Percentiles rank a stretch among this genome's conserved stretches.
Conservation (phyloP, 352 stramenopile genomes). For the Phytophthora sp. region DNA sequence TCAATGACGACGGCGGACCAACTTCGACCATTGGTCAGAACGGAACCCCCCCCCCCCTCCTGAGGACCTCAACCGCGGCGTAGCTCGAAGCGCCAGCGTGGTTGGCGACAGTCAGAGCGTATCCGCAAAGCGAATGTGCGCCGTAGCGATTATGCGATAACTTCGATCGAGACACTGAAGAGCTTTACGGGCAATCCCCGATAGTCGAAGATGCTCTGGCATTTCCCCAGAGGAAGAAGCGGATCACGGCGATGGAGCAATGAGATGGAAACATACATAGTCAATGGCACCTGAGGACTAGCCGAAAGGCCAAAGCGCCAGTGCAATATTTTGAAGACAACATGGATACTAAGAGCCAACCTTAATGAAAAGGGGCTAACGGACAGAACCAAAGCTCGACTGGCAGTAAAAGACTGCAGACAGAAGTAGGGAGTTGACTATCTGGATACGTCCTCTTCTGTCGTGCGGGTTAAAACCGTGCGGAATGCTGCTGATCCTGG, state of each 20-base stretch:
- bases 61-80: neutral
- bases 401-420: neutral
- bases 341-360: neutral
- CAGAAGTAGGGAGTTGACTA: neutral
- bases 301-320: neutral
- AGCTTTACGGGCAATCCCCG: neutral
- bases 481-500: neutral
- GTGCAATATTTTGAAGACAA: neutral
- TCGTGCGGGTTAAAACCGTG: neutral
- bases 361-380: neutral
- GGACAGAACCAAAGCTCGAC: neutral
- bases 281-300: constrained; percentile 1
- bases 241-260: neutral
- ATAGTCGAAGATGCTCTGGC: constrained; percentile 5
- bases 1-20: neutral
- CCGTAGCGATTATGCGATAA: neutral
- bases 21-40: neutral
- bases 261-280: neutral
- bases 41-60: neutral
- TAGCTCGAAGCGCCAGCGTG: neutral
- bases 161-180: neutral
- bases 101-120: neutral
- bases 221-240: neutral
- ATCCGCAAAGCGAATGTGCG: neutral
- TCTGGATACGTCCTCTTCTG: neutral